Conservation (phyloP, 495 filamentous ascomycete genomes). For the Acidomyces sp. region DNA sequence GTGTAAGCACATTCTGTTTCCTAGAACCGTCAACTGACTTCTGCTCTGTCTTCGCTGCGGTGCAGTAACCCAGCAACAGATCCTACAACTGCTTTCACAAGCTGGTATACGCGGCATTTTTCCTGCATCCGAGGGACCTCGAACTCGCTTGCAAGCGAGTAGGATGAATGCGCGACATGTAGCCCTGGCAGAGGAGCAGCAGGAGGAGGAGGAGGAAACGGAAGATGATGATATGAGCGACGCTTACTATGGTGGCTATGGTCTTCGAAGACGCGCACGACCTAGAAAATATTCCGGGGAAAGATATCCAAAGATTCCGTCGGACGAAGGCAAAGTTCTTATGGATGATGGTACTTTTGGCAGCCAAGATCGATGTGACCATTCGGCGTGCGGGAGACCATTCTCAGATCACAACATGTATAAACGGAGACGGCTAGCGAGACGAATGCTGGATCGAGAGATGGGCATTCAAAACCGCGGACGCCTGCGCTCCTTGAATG, state of each 20-base stretch:
- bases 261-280: constrained; percentile 8
- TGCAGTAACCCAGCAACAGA: constrained; percentile 30
- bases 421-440: constrained; percentile 49
- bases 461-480: constrained; percentile 47
- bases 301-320: constrained; percentile 61
- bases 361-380: constrained; percentile 38
- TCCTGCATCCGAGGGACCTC: constrained; percentile 22
- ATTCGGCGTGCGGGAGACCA: constrained; percentile 9
- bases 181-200: constrained; percentile 31
- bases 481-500: constrained; percentile 30
- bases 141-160: constrained; percentile 23
- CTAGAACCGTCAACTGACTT: constrained; percentile 16
- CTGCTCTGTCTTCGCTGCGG: constrained; percentile 13
- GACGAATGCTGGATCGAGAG: constrained; percentile 64
- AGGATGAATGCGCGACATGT: constrained; percentile 8
- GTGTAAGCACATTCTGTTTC: constrained; percentile 16
- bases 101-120: constrained; percentile 31
- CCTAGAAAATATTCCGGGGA: constrained; percentile 23
- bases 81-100: constrained; percentile 31
- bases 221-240: constrained; percentile 31
- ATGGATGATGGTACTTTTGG: constrained; percentile 76
- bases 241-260: constrained; percentile 12
- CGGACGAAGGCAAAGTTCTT: constrained; percentile 55
- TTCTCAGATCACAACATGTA: constrained; percentile 31
- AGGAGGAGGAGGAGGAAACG: constrained; percentile 32